Evolutionary conservation across 768 basidiomycete genomes (phyloP), one percentile per base, ranked within the genome.

Genomic region (Artomyces pyxidatus): DNA sequence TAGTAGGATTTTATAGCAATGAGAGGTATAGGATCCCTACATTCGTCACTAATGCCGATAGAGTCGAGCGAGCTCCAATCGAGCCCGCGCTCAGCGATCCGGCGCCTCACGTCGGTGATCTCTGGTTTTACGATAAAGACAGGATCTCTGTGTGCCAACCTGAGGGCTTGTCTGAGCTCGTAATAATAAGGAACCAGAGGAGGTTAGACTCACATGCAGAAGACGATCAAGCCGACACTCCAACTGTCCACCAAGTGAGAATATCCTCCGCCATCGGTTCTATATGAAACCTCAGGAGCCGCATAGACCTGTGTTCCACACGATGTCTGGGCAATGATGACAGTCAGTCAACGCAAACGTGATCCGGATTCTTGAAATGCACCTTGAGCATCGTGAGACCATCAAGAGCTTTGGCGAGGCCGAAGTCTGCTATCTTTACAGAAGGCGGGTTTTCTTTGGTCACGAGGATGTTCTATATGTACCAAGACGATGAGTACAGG

Each of bases 261-360:
- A 59, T 99, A 98, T 3, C 93, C 94, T 48, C 77, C 69, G 25
- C 72, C 66, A 37, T 75, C 65, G 4, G 60, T 43, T 53, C 85
- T 83, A 53, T 68, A 69, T 42, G 97, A 85, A 27, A 99, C 90
- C 58, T 97, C 94, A 1, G 91, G 91, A 1, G 92, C 93, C 5
- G 96, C 81, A 63, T 97, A 97, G 56, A 80, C 82, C 0, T 94
- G 95, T 0, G 96, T 99, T 4, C 95, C 95, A 58, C 95, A 97
- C 87, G 93, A 89, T 0, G 94, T 95, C 80, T 88, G 59, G 12
- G 48, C 21, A 28, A 27, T 28, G 19, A 21, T 7, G 26, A 57
- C 37, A 62, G 38, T 23, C 30, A 17, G 11, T 37, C n/a, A 49
- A 35, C n/a, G n/a, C n/a, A n/a, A n/a, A n/a, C n/a, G n/a, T n/a